Evolutionary conservation across 2,329 filamentous ascomycete species (phyloP).

Genomic region (Fusarium cicatricum): DNA sequence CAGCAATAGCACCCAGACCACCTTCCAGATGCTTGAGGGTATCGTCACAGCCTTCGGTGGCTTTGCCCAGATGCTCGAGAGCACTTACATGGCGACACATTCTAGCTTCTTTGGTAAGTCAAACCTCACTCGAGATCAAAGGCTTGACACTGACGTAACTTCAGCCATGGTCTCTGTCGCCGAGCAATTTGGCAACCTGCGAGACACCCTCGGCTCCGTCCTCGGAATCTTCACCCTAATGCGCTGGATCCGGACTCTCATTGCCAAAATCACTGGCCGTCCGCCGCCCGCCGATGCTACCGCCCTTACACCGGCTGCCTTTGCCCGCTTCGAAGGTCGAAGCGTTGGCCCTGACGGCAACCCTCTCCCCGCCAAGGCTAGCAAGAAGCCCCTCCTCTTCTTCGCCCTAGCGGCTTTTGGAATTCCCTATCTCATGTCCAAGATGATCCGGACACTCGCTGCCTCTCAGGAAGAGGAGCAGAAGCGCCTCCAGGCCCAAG

Average conservation of each 20-base stretch:
- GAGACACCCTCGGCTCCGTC: constrained; percentile 91
- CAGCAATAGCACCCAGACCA: constrained; percentile 92
- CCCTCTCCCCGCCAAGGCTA: constrained; percentile 74
- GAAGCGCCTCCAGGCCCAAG: constrained; percentile 60
- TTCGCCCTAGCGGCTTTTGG: constrained; percentile 95
- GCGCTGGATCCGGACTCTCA: constrained; percentile 89
- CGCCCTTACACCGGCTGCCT: constrained; percentile 87
- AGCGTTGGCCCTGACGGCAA: constrained; percentile 67
- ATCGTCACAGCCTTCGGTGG: constrained; percentile 96
- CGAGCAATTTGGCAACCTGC: constrained; percentile 93
- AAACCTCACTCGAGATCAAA: background rate
- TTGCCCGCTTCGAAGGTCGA: constrained; percentile 86
- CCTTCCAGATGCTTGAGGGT: constrained; percentile 98
- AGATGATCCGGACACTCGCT: constrained; percentile 87
- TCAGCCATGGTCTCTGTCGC: constrained; percentile 97
- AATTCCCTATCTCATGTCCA: constrained; percentile 95
- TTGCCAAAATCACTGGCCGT: constrained; percentile 92
- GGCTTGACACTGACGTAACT: constrained; percentile 10
- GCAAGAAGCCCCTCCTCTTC: constrained; percentile 94
- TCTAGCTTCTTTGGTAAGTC: constrained; percentile 94
- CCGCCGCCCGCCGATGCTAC: constrained; percentile 88
- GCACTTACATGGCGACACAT: constrained; percentile 99
- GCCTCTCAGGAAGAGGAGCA: constrained; percentile 86
- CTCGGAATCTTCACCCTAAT: constrained; percentile 95
- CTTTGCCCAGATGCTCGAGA: constrained; percentile 99